Base-by-base conservation (phyloP, 164 flowering plant species). In the Echeveria elegans region DNA sequence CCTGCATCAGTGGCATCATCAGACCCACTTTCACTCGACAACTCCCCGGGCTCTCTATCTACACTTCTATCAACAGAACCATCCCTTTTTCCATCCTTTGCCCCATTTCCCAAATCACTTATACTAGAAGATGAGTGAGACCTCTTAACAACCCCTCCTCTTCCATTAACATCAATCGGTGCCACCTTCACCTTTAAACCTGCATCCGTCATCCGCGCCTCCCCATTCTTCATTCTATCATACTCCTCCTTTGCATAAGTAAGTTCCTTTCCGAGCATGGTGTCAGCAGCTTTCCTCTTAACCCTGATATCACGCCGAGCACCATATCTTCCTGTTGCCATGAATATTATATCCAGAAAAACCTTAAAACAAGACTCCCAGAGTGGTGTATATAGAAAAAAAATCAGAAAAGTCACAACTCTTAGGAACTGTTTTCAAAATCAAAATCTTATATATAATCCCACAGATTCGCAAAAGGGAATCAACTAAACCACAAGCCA, bases 11-110 rank as follows among this genome's bases (percentile, higher is more conserved):
- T 68, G 24, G 78, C 84, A 45, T 76, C 88, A 70, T 90, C 96
- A 66, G 92, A 90, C 31, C 89, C 98, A 81, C 88, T 85, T 70
- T 87, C 96, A 77, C 93, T 88, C 0, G 91, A 87, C 68, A 92
- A 69, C 72, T 90, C 98, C 43, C 98, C 96, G 8, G 93, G 89
- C 74, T 90, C 96, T 47, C 84, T 77, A 38, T 87, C 95, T 14
- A 66, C 60, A 9, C 60, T 64, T 65, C 78, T 85, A 23, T n/a
- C 15, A 15, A 43, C 47, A 43, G 1, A 12, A 43, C 47, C 18
- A 5, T 43, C 18, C 15, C 72, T 48, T 50, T 69, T 67, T n/a
- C 77, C 69, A 66, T 80, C 69, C 74, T 78, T 76, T 63, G 83
- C 72, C 3, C 84, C 28, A 6, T 50, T 50, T 50, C 56, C 28